phyloP scores from a whole-genome alignment of 2,329 filamentous ascomycete genomes.

The Didymosphaeria variabile region DNA sequence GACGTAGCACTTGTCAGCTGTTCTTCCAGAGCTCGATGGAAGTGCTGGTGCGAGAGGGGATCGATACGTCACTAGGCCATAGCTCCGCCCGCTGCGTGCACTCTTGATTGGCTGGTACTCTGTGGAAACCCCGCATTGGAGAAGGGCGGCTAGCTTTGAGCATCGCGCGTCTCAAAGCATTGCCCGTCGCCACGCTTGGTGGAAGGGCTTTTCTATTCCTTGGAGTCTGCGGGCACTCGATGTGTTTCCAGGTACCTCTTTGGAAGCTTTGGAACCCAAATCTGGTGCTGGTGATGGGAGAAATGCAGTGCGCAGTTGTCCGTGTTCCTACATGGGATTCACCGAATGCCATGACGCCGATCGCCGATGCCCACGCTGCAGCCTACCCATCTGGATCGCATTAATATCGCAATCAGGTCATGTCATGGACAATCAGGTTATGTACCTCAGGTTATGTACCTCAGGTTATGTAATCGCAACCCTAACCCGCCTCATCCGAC shows the following conservation, averaged over 20 bases:
- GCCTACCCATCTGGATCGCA: constrained; percentile 1
- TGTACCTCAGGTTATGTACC: too few species aligned
- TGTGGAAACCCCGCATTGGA: constrained; percentile 4
- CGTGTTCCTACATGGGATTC: constrained; percentile 1
- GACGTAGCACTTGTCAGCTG: constrained; percentile 16
- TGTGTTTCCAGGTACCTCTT: background rate
- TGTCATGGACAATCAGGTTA: too few species aligned
- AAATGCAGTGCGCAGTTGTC: background rate
- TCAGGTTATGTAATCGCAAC: background rate
- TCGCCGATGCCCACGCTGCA: constrained; percentile 10
- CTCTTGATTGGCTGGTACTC: constrained; percentile 11
- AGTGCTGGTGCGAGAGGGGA: constrained; percentile 7
- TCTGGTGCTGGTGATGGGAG: background rate
- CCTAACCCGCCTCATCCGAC: constrained; percentile 1
- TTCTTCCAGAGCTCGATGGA: constrained; percentile 12
- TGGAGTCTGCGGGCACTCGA: background rate
- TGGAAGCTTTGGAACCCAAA: background rate
- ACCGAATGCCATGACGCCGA: constrained; percentile 4
- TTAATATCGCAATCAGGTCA: constrained; percentile 4
- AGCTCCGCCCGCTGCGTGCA: constrained; percentile 15
- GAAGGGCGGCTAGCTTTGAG: background rate
- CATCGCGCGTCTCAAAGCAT: background rate
- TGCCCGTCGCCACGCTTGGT: background rate
- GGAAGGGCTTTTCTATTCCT: background rate
- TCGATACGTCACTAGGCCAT: constrained; percentile 15